These are phyloP conservation scores for Eucalyptus leucophloia DNA, from an alignment of 345 rosid species.

Conservation along the genomic window DNA sequence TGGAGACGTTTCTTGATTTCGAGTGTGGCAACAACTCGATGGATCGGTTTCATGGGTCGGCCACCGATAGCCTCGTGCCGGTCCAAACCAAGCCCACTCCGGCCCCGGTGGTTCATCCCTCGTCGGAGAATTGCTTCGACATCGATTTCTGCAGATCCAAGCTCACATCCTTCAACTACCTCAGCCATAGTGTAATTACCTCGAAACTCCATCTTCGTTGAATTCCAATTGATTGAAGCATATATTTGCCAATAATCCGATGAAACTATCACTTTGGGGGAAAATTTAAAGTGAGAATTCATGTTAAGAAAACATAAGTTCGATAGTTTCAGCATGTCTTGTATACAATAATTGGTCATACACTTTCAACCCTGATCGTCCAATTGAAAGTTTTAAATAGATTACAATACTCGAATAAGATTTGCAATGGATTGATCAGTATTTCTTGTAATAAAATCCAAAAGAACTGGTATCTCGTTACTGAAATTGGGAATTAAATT, in stretches of 20 bases:
- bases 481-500: neutral
- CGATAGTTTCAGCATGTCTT: neutral
- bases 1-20: conserved; percentile 50
- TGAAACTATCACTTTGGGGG: neutral
- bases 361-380: neutral
- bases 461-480: neutral
- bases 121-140: conserved; percentile 32
- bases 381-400: neutral
- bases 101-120: conserved; percentile 10
- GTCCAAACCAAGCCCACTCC: conserved; percentile 37
- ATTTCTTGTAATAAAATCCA: neutral
- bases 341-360: neutral
- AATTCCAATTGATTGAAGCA: neutral
- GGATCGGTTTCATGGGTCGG: conserved; percentile 24
- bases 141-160: conserved; percentile 44
- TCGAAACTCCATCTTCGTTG: neutral
- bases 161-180: conserved; percentile 35
- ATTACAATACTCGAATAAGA: neutral
- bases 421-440: too few species aligned
- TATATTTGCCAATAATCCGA: neutral
- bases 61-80: conserved; percentile 69
- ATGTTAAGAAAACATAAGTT: neutral
- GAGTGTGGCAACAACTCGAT: conserved; percentile 31
- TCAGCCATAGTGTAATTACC: conserved; percentile 41
- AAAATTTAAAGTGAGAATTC: neutral